Conservation (phyloP, 129 eudicot genomes). For the Sambucus nigra region DNA sequence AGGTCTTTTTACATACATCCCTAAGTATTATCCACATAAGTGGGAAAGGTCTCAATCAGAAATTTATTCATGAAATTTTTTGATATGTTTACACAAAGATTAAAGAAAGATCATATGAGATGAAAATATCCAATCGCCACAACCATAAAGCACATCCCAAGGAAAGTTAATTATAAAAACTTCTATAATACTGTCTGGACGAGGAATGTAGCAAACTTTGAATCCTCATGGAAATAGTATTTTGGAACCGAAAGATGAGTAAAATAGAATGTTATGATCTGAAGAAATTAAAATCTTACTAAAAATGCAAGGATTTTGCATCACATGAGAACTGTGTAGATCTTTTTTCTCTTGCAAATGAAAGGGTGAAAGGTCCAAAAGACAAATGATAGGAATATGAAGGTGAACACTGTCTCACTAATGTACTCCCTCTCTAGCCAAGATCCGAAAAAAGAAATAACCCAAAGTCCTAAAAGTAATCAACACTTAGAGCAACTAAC, state of each 20-base stretch:
- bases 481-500: slow-evolving; percentile 87
- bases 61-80: too few species aligned
- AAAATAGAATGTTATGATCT: slow-evolving; percentile 83
- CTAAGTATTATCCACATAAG: too few species aligned
- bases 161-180: slow-evolving; percentile 59
- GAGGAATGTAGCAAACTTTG: slow-evolving; percentile 83
- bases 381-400: slow-evolving; percentile 62
- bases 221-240: slow-evolving; percentile 96
- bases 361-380: slow-evolving; percentile 99
- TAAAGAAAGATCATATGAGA: slow-evolving; percentile 97
- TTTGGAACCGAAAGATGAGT: slow-evolving; percentile 95
- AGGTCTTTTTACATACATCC: too few species aligned
- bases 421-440: slow-evolving; percentile 84
- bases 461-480: slow-evolving; percentile 86
- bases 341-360: slow-evolving; percentile 82
- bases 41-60: too few species aligned
- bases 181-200: slow-evolving; percentile 61
- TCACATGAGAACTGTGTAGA: slow-evolving; percentile 95
- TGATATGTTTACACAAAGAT: slow-evolving; percentile 87
- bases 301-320: slow-evolving; percentile 93
- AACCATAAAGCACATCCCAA: slow-evolving; percentile 85
- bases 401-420: slow-evolving; percentile 79
- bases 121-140: slow-evolving; percentile 94
- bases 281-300: slow-evolving; percentile 80
- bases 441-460: slow-evolving; percentile 88